Base-by-base conservation (phyloP, 768 basidiomycete genomes). In the Panus rudis region DNA sequence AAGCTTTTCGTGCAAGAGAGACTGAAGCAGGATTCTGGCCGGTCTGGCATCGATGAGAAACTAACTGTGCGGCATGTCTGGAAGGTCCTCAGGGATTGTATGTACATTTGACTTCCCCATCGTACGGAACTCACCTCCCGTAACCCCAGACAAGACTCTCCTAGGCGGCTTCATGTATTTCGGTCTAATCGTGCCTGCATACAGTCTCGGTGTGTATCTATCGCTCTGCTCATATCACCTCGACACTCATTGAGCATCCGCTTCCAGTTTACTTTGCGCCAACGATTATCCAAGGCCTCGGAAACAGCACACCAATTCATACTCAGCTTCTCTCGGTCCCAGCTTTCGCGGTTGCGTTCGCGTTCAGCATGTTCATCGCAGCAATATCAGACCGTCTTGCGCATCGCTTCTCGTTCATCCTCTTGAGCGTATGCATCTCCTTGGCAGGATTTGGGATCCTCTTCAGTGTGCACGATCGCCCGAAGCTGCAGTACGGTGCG, bases 151-250 rank as follows among this genome's bases (percentile, higher is more conserved):
- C 27, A 52, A 52, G 33, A 40, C 34, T 30, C 23, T 51, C 22
- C 14, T 47, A n/a, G 51, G 49, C 16, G 51, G 51, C 6, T 17
- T 52, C 34, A 52, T 52, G 48, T 50, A 52, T 27, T 43, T 52
- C 16, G 51, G 51, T 6, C 34, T 52, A 7, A 46, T 52, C 24
- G 49, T 47, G 26, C 48, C 51, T 2, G 49, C 48, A 7, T 52
- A 51, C 32, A 37, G 49, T 16, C 43, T 43, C 30, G 42, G 47
- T 48, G 4, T n/a, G 47, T 30, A 23, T 30, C 19, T n/a, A 20
- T 21, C 27, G 20, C 26, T 7, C 37, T 52, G 53, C 56, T 8
- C 52, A 57, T 45, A 53, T 57, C 43, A 48, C 57, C 2, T 54
- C n/a, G 28, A 30, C 53, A 14, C 17, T 48, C 6, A 55, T 54